Evolutionary conservation across 371 early-diverging fungal species (phyloP).

Genomic region (Mucor saturninus): DNA sequence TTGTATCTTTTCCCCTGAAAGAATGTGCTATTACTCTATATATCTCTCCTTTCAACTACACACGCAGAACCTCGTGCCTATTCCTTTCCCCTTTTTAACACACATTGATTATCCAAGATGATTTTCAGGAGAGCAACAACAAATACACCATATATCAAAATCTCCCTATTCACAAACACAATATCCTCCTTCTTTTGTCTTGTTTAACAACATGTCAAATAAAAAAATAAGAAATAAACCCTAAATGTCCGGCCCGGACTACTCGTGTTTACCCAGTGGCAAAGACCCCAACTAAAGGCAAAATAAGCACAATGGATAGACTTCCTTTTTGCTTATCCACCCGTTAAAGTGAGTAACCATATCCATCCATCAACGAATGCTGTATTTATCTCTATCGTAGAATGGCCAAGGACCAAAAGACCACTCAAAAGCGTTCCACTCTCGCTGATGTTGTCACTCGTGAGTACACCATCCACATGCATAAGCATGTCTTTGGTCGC

Average conservation of each 20-base stretch:
- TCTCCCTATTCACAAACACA: not conserved
- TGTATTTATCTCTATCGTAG: conserved; percentile 16
- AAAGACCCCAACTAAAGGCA: not conserved
- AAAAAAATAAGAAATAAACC: not conserved
- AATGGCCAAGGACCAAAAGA: conserved; percentile 55
- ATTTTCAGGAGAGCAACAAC: conserved; percentile 6
- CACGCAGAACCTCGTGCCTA: not conserved
- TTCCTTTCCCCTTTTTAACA: not conserved
- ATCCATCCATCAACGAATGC: conserved; percentile 7
- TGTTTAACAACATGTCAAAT: not conserved
- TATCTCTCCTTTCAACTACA: not conserved
- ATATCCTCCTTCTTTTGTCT: not conserved
- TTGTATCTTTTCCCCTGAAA: not conserved
- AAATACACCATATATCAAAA: conserved; percentile 3
- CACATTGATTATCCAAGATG: not conserved
- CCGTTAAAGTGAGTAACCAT: conserved; percentile 6
- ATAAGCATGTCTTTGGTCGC: conserved; percentile 84
- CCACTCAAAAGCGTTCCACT: conserved; percentile 66
- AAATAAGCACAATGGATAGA: not conserved
- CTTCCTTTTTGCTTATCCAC: conserved; percentile 20
- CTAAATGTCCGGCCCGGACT: conserved; percentile 6
- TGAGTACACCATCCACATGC: conserved; percentile 95
- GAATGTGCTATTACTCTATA: not conserved
- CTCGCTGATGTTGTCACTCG: conserved; percentile 81
- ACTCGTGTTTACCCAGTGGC: not conserved